Conservation (phyloP, 2,329 filamentous ascomycete genomes). For the Colletotrichum lindemuthianum region DNA sequence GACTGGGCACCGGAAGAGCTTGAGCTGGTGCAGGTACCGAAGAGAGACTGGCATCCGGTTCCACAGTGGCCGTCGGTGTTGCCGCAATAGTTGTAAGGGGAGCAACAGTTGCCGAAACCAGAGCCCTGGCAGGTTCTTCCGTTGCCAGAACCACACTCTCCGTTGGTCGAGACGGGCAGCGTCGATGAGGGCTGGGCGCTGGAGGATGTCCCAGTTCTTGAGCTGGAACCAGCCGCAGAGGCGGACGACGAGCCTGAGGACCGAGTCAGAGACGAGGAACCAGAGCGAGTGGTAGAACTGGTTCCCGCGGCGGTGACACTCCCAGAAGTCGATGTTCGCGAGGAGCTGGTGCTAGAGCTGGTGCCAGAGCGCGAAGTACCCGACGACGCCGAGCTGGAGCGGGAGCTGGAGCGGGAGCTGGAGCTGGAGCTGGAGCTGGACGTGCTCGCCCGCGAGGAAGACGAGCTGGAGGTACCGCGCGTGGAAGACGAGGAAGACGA, state of each 20-base stretch:
- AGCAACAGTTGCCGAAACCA: slow-evolving; percentile 40
- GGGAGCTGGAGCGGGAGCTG: background rate
- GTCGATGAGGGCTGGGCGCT: background rate
- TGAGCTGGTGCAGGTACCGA: slow-evolving; percentile 36
- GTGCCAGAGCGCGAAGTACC: background rate
- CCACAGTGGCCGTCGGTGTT: slow-evolving; percentile 46
- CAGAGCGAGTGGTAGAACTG: background rate
- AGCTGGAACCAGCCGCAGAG: background rate
- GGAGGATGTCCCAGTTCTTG: background rate
- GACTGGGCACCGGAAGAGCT: background rate
- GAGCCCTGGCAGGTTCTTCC: slow-evolving; percentile 21
- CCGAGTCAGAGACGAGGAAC: slow-evolving; percentile 6
- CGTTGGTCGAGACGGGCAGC: slow-evolving; percentile 2
- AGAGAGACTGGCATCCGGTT: slow-evolving; percentile 44
- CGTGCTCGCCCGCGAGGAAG: background rate
- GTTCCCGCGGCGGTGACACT: slow-evolving; percentile 5
- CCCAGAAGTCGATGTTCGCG: background rate
- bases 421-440: slow-evolving; percentile 5
- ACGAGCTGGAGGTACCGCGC: background rate
- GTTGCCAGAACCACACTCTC: slow-evolving; percentile 7
- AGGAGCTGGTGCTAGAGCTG: background rate
- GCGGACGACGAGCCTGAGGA: slow-evolving; percentile 6
- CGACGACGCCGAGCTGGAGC: background rate
- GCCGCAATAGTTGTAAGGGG: slow-evolving; percentile 46
- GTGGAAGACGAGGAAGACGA: slow-evolving; percentile 6